A percentile compares a stretch with the other conserved stretches of the same genome.
phyloP scores from a whole-genome alignment of 805 yeast species.

The Metschnikowia continentalis region DNA sequence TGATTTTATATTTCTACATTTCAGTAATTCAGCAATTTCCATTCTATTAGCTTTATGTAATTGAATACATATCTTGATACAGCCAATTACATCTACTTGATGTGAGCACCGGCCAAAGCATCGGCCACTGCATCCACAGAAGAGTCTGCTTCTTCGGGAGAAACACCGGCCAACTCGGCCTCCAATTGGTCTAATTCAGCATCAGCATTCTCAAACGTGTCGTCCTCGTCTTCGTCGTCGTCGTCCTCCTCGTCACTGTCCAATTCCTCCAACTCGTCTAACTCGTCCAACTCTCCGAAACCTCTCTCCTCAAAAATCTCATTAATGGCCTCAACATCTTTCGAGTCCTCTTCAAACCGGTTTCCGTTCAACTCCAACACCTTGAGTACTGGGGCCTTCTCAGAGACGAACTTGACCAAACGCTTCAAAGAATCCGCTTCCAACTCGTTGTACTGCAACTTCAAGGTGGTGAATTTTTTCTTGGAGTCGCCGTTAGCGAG shows the following conservation, averaged over 20 bases:
- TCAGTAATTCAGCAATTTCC: background rate
- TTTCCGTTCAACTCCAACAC: constrained; percentile 88
- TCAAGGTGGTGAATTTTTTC: constrained; percentile 51
- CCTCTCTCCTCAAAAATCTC: constrained; percentile 69
- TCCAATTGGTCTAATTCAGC: constrained; percentile 54
- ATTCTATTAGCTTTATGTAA: background rate
- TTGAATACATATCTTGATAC: background rate
- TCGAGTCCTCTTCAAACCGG: constrained; percentile 84
- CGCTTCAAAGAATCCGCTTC: constrained; percentile 58
- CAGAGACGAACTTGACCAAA: constrained; percentile 50
- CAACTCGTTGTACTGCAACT: constrained; percentile 86
- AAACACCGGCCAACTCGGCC: constrained; percentile 44
- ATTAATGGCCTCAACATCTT: constrained; percentile 55
- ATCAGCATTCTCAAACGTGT: constrained; percentile 40
- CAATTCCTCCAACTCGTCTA: constrained; percentile 89
- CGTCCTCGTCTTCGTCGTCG: constrained; percentile 49
- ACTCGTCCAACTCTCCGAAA: constrained; percentile 80
- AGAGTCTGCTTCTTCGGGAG: constrained; percentile 30
- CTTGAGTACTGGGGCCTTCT: constrained; percentile 57
- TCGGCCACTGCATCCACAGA: constrained; percentile 56
- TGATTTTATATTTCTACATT: background rate
- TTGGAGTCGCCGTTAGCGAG: constrained; percentile 35
- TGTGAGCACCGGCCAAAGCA: constrained; percentile 53
- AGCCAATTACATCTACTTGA: constrained; percentile 17
- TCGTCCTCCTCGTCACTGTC: constrained; percentile 68